Conservation (phyloP, 1,139 yeast genomes). For the Hansenula anomala region DNA sequence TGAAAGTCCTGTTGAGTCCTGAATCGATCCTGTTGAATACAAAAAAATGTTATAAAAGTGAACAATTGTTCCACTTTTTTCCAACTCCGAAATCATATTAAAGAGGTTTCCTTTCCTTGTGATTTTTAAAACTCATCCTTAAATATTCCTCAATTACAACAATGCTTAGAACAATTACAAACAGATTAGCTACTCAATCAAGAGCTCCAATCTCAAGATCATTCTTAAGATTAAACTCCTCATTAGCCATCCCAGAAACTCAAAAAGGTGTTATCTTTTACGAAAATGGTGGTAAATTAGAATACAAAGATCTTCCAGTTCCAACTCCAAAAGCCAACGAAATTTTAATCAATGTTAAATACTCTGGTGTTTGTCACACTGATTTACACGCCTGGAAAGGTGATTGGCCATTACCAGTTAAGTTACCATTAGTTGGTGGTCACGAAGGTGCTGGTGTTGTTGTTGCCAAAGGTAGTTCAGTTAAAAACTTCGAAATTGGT, state of each 20-base stretch:
- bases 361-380: slow-evolving; percentile 71
- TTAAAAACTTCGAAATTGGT: slow-evolving; percentile 62
- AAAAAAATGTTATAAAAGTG: background rate
- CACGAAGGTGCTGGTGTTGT: slow-evolving; percentile 85
- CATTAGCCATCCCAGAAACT: slow-evolving; percentile 31
- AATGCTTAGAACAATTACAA: slow-evolving; percentile 20
- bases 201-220: slow-evolving; percentile 12
- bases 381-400: slow-evolving; percentile 70
- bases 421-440: slow-evolving; percentile 66
- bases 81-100: too few species aligned
- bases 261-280: slow-evolving; percentile 45
- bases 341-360: slow-evolving; percentile 55
- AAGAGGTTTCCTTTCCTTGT: background rate
- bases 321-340: slow-evolving; percentile 59
- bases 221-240: slow-evolving; percentile 9
- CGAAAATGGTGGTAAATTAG: slow-evolving; percentile 40
- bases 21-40: too few species aligned
- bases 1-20: too few species aligned
- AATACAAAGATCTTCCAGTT: slow-evolving; percentile 54
- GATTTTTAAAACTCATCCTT: background rate
- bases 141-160: background rate
- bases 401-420: slow-evolving; percentile 60
- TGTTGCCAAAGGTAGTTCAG: slow-evolving; percentile 65
- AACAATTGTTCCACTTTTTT: background rate
- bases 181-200: slow-evolving; percentile 10